Percentiles rank a stretch among this genome's conserved stretches.
These are phyloP conservation scores for Casuarina equisetifolia DNA, from an alignment of 306 rosid genomes.

Conservation along the genomic window DNA sequence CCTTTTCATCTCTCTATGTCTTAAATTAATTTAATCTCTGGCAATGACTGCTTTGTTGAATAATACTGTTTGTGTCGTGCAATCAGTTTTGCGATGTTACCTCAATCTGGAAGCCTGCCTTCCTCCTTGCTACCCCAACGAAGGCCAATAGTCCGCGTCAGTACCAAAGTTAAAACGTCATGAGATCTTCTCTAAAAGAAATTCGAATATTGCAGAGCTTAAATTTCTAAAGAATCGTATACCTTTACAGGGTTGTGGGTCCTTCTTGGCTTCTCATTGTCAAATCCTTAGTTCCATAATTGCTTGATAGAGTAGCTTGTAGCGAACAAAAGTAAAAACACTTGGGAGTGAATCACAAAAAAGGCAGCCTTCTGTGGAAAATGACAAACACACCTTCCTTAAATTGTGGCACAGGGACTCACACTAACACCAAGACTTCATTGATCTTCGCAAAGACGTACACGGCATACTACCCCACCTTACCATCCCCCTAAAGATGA, in stretches of 20 bases:
- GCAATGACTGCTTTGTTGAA: too few species aligned
- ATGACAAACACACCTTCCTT: slow-evolving; percentile 30
- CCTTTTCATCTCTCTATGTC: too few species aligned
- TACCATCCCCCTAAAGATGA: background rate
- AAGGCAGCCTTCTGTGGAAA: slow-evolving; percentile 23
- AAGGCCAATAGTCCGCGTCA: too few species aligned
- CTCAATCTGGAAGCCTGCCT: too few species aligned
- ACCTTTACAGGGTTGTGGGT: background rate
- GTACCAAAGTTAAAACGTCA: too few species aligned
- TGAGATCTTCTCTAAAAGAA: too few species aligned
- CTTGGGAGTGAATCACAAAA: background rate
- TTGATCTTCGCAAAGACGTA: background rate
- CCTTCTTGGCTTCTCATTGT: background rate
- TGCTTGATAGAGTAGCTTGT: slow-evolving; percentile 7
- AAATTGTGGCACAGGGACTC: slow-evolving; percentile 16
- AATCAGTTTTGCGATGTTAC: too few species aligned
- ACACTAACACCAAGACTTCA: background rate
- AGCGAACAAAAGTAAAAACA: background rate
- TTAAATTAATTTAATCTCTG: too few species aligned
- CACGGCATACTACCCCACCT: background rate
- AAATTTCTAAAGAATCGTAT: too few species aligned
- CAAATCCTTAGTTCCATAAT: slow-evolving; percentile 4
- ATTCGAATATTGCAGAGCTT: too few species aligned
- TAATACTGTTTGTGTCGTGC: too few species aligned
- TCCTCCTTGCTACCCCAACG: too few species aligned